Evolutionary conservation across 1,284 basidiomycete genomes (phyloP), one percentile per base, ranked within the genome.

Genomic region (Fomitopsis schrenkii): DNA sequence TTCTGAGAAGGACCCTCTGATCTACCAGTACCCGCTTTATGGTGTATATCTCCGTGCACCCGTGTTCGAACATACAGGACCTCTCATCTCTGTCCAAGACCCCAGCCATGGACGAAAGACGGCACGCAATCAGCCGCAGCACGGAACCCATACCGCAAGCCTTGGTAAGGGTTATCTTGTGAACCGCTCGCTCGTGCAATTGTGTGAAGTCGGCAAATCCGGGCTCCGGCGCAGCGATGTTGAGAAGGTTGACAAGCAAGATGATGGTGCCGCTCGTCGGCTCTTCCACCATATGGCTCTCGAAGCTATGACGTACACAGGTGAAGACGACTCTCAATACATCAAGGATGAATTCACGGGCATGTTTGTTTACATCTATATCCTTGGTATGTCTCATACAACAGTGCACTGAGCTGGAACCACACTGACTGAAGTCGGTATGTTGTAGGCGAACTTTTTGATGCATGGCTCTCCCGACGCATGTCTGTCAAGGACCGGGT

Each of bases 191-290:
- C 61, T 72, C 15, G 57, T 72, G 35, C 63, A 8, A 42, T 60
- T 69, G 12, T 63, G 5, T 38, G 62, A 62, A 7, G 60, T 53
- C 6, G 35, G 59, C 0, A n/a, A 44, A 14, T 58, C 67, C 3
- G 69, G 69, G 1, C 55, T 71, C 7, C 54, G 67, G 12, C 38
- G 36, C 3, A 57, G 60, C 3, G 69, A 72, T 58, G 68, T 72
- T 2, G 38, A 66, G 12, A 68, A 72, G 55, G 64, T 70, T 0
- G 71, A 72, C 55, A 72, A 72, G 45, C 70, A 72, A 41, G 71
- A 72, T 56, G 70, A 72, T 62, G 69, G 70, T 14, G 64, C 70
- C 3, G 71, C 70, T n/a, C 63, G 68, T 1, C 66, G 65, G 3
- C 40, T 70, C 3, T 72, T 68, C 55, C 67, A 70, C 41, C 8